These are phyloP conservation scores for Pluteus cervinus DNA, from an alignment of 768 basidiomycete species.

Conservation along the genomic window DNA sequence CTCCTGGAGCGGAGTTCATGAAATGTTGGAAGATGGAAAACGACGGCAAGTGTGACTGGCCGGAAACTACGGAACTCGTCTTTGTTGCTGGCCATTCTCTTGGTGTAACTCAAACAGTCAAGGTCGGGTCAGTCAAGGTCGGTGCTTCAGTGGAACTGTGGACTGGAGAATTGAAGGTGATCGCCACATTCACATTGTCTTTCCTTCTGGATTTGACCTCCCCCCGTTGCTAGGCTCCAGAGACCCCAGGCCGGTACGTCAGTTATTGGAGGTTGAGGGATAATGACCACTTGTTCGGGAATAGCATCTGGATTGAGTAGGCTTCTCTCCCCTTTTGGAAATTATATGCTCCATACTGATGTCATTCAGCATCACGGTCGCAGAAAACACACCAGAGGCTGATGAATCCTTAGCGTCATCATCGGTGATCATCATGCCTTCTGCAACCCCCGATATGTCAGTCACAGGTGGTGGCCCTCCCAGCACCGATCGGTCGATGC, in stretches of 20 bases:
- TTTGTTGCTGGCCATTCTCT: constrained; percentile 71
- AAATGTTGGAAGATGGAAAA: constrained; percentile 80
- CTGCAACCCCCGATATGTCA: constrained; percentile 20
- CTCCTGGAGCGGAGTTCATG: constrained; percentile 80
- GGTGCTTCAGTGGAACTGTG: constrained; percentile 60
- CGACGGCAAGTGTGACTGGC: constrained; percentile 59
- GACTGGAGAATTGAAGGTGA: constrained; percentile 70
- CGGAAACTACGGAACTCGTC: constrained; percentile 56
- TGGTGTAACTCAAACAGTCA: constrained; percentile 23
- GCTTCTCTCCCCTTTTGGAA: constrained; percentile 17
- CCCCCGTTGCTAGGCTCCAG: constrained; percentile 51
- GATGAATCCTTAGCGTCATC: constrained; percentile 57
- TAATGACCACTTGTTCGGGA: constrained; percentile 57
- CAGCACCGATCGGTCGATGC: constrained; percentile 3
- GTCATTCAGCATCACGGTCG: constrained; percentile 55
- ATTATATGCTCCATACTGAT: constrained; percentile 4
- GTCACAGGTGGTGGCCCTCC: constrained; percentile 12
- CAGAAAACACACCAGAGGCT: constrained; percentile 35
- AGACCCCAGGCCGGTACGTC: constrained; percentile 63
- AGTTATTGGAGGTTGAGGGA: constrained; percentile 74
- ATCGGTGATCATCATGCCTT: constrained; percentile 67
- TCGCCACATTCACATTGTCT: background rate
- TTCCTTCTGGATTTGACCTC: background rate
- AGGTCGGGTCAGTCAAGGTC: constrained; percentile 50
- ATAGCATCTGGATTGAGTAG: constrained; percentile 77